These are phyloP conservation scores for Vicia sativa DNA, from an alignment of 306 rosid genomes.

Conservation along the genomic window DNA sequence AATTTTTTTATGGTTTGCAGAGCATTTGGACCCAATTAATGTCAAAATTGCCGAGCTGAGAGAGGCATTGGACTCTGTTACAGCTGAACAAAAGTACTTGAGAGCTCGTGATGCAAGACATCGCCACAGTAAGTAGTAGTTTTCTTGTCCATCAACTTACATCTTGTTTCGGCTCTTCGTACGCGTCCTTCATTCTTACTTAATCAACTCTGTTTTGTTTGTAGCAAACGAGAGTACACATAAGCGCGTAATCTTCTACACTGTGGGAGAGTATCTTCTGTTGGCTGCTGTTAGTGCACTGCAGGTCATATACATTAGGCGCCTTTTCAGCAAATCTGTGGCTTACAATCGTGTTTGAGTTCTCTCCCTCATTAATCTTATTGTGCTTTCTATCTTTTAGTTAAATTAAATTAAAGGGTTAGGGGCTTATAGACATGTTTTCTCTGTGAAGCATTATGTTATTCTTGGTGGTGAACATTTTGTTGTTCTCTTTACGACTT, in stretches of 20 bases:
- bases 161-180: neutral
- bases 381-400: constrained; percentile 39
- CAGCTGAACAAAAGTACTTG: constrained; percentile 91
- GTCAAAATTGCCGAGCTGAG: constrained; percentile 98
- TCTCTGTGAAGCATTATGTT: constrained; percentile 37
- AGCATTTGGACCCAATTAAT: constrained; percentile 97
- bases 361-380: constrained; percentile 17
- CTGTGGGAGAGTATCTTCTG: constrained; percentile 79
- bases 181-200: neutral
- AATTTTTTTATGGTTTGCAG: constrained; percentile 52
- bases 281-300: constrained; percentile 70
- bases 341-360: constrained; percentile 90
- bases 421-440: constrained; percentile 31
- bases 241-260: constrained; percentile 78
- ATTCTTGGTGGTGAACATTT: constrained; percentile 22
- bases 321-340: constrained; percentile 91
- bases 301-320: constrained; percentile 85
- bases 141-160: constrained; percentile 21
- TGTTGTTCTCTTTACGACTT: constrained; percentile 35
- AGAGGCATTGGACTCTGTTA: constrained; percentile 94
- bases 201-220: constrained; percentile 5
- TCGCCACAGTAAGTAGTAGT: constrained; percentile 90
- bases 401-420: constrained; percentile 39
- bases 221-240: constrained; percentile 94
- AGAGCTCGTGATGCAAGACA: constrained; percentile 94